Evolutionary conservation across 1,284 basidiomycete genomes (phyloP), one percentile per base, ranked within the genome.

Genomic region (Apiotrichum laibachii): DNA sequence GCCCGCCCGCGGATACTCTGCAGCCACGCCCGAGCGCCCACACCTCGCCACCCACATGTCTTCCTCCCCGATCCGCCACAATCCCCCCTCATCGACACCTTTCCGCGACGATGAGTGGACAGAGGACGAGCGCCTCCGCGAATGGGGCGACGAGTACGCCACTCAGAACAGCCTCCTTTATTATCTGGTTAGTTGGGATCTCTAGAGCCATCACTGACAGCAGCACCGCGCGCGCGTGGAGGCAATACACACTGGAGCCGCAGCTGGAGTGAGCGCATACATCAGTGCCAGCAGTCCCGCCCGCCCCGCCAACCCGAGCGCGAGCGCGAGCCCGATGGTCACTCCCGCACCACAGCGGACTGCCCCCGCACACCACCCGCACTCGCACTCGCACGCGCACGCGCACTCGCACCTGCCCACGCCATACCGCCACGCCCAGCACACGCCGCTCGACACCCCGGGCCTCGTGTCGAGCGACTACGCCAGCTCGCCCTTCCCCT

Each of bases 131-230:
- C 60, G 63, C 19, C 16, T 60, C 26, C 60, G 57, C 18, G 63
- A 65, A 34, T 65, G 63, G 63, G 63, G 63, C 19, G 52, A 56
- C 35, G 60, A 62, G 55, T 65, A 65, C 55, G 49, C 63, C 31
- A 18, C 40, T 4, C 63, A 60, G 49, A 65, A 65, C 49, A 51
- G 58, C n/a, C 43, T 65, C 11, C 51, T 65, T 44, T 51, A 62
- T 49, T 59, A 60, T 11, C 21, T 65, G 39, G 63, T 65, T 33
- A 53, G 63, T 46, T 21, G 12, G 10, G 10, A 13, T 34, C n/a
- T 39, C 19, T 21, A 2, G 21, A n/a, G n/a, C n/a, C n/a, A 13
- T 49, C 4, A 12, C 50, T 53, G 10, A 40, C 40, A n/a, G 12
- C 26, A 50, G 47, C 54, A 55, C 54, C 54, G 47, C 7, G 54